Evolutionary conservation across 495 filamentous ascomycete species (phyloP).

Genomic region (Talaromyces proteolyticus): DNA sequence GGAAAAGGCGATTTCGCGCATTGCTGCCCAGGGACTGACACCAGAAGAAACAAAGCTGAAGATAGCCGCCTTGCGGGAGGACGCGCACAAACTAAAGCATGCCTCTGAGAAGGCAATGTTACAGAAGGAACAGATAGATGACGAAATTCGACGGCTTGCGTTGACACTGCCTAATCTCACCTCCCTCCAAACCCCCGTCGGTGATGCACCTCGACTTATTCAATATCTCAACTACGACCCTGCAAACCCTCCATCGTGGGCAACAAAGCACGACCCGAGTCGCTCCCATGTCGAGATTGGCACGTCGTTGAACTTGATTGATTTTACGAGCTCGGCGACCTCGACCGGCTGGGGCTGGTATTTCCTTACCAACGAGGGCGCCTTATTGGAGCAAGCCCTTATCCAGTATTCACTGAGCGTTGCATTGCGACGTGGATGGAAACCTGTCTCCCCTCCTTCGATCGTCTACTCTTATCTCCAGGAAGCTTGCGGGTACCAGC

Average conservation of each 20-base stretch:
- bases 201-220: constrained; percentile 50
- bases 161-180: constrained; percentile 83
- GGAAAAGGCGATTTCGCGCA: constrained; percentile 33
- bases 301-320: constrained; percentile 68
- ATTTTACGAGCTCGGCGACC: constrained; percentile 73
- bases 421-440: constrained; percentile 66
- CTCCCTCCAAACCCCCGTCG: constrained; percentile 66
- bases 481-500: constrained; percentile 86
- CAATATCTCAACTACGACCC: constrained; percentile 74
- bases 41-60: constrained; percentile 11
- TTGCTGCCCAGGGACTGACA: constrained; percentile 11
- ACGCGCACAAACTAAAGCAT: constrained; percentile 66
- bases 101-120: constrained; percentile 53
- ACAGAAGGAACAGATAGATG: constrained; percentile 50
- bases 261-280: constrained; percentile 41
- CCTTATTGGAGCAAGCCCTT: constrained; percentile 86
- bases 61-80: constrained; percentile 37
- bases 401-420: constrained; percentile 75
- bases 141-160: constrained; percentile 70
- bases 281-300: constrained; percentile 82
- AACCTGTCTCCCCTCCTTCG: constrained; percentile 72
- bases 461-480: constrained; percentile 91
- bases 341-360: constrained; percentile 97
- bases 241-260: constrained; percentile 36
- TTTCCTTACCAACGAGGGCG: constrained; percentile 82